A percentile compares a stretch with the other conserved stretches of the same genome.
These are phyloP conservation scores for Isoetes taiwanensis DNA, from an alignment of 75 land plant genomes.

Conservation along the genomic window DNA sequence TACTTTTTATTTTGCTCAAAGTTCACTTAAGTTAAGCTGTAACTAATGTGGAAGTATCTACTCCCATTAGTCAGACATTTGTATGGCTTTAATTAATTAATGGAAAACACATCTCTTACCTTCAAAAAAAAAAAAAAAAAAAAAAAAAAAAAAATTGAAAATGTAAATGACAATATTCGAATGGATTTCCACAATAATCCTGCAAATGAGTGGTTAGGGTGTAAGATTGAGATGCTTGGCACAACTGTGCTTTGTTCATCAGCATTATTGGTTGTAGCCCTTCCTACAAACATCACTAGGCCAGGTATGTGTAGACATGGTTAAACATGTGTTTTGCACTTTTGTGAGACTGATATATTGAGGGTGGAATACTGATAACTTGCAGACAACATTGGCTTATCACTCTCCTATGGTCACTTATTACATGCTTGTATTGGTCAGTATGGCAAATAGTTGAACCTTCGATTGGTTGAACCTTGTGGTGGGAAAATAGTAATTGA, in stretches of 20 bases:
- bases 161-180: constrained; percentile 65
- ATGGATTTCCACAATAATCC: constrained; percentile 95
- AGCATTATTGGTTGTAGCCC: constrained; percentile 60
- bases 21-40: too few relatives aligned
- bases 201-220: constrained; percentile 94
- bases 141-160: constrained; percentile 26
- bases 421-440: background rate
- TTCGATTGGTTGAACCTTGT: constrained; percentile 15
- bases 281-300: constrained; percentile 54
- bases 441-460: too few relatives aligned
- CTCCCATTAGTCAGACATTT: too few relatives aligned
- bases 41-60: too few relatives aligned
- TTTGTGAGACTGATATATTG: too few relatives aligned
- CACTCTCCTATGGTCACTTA: background rate
- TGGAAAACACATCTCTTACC: too few relatives aligned
- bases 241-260: constrained; percentile 59
- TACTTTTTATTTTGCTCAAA: too few relatives aligned
- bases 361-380: too few relatives aligned
- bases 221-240: constrained; percentile 76
- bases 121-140: background rate
- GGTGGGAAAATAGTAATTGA: constrained; percentile 11
- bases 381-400: background rate
- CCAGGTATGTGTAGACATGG: constrained; percentile 47
- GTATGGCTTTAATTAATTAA: too few relatives aligned
- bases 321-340: too few relatives aligned